These are phyloP conservation scores for Mortierella sp. DNA, from an alignment of 371 early-diverging fungal species.

Conservation along the genomic window DNA sequence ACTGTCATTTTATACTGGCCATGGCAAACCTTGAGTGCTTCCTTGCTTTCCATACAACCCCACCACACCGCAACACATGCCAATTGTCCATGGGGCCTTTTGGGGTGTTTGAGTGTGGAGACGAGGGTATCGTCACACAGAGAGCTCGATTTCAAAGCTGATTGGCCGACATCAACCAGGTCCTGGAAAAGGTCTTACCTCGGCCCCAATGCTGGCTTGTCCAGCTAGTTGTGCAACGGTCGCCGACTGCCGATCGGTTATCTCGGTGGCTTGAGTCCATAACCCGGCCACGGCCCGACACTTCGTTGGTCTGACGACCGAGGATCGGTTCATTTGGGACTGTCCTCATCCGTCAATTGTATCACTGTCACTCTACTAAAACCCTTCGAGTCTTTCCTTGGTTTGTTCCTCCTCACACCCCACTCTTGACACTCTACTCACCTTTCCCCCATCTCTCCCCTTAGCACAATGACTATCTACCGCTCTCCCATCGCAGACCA, in stretches of 20 bases:
- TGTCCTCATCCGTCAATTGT: background rate
- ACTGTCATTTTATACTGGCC: no score
- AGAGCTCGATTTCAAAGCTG: background rate
- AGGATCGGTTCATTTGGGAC: background rate
- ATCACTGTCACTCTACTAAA: no score
- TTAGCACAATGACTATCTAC: conserved; percentile 33
- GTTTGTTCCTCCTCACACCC: no score
- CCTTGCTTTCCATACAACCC: no score
- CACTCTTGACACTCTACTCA: background rate
- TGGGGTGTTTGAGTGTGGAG: no score
- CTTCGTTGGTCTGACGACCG: background rate
- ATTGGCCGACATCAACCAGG: conserved; percentile 2
- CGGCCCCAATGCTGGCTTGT: background rate
- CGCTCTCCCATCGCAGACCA: conserved; percentile 27
- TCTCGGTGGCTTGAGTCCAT: no score
- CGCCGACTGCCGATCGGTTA: background rate
- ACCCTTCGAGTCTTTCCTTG: no score
- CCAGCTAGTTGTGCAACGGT: background rate
- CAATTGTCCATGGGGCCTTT: no score
- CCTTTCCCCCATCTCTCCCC: background rate
- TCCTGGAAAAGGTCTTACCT: background rate
- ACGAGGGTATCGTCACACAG: no score
- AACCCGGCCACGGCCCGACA: background rate
- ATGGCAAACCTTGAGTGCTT: no score
- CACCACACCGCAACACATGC: no score